Conservation (phyloP, 495 filamentous ascomycete species). For the Chaetomium tenue region DNA sequence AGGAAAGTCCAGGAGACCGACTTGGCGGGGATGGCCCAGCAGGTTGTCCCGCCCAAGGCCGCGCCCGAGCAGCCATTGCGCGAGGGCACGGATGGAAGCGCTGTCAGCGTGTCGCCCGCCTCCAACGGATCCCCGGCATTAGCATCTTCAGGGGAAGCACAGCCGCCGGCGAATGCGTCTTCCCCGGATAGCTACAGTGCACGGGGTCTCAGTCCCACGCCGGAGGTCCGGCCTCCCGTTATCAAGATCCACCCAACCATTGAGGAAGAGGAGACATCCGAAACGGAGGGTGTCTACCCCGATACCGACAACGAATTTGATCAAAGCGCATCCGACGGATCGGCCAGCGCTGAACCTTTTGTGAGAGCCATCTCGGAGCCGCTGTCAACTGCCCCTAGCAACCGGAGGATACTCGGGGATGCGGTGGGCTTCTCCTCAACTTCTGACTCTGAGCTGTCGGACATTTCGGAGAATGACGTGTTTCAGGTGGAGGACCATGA, state of each 20-base stretch:
- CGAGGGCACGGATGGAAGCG: neutral
- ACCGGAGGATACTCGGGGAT: neutral
- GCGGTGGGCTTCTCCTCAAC: neutral
- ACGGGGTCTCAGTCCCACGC: neutral
- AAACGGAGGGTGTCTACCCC: neutral
- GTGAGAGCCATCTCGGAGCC: neutral
- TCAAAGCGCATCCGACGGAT: neutral
- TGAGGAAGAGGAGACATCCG: slow-evolving; percentile 19
- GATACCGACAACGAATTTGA: neutral
- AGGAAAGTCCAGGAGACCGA: slow-evolving; percentile 40
- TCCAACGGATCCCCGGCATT: neutral
- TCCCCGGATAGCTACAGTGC: neutral
- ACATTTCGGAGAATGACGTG: slow-evolving; percentile 19
- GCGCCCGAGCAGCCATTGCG: neutral
- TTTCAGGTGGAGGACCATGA: slow-evolving; percentile 25
- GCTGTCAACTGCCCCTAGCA: neutral
- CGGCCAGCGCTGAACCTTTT: neutral
- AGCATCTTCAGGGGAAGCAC: neutral
- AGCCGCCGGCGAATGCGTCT: neutral
- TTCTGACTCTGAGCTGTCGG: slow-evolving; percentile 28
- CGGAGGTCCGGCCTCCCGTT: slow-evolving; percentile 6
- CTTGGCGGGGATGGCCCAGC: slow-evolving; percentile 22
- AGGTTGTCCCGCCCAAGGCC: neutral
- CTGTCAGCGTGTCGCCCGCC: neutral
- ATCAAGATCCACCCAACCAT: slow-evolving; percentile 28